phyloP scores from a whole-genome alignment of 331 rosid species.

The Acacia pycnantha region DNA sequence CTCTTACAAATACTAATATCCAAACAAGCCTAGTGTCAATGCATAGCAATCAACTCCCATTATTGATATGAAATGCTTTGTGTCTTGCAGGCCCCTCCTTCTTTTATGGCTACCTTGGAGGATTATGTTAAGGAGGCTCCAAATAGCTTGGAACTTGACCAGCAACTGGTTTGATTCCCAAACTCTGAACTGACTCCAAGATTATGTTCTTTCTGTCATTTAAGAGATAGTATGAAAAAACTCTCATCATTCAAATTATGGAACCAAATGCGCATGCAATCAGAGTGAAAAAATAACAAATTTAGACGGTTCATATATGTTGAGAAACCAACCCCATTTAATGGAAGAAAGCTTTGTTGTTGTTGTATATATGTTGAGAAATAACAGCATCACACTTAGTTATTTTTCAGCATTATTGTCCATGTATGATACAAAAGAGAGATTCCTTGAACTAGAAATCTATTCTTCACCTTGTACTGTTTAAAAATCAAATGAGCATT shows the following conservation, averaged over 20 bases:
- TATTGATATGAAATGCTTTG: conserved; percentile 6
- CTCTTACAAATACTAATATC: background rate
- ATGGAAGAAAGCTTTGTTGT: too few relatives aligned
- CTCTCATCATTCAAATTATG: background rate
- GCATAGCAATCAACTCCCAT: background rate
- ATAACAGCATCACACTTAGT: background rate
- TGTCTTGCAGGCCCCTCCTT: conserved; percentile 71
- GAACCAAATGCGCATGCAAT: background rate
- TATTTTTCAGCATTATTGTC: background rate
- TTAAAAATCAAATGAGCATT: background rate
- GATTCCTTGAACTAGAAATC: background rate
- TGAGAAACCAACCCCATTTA: background rate
- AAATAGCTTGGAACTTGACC: conserved; percentile 29
- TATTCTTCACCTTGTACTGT: background rate
- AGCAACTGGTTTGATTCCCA: conserved; percentile 24
- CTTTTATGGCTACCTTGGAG: conserved; percentile 80
- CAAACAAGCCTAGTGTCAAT: background rate
- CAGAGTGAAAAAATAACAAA: background rate
- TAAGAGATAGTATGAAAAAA: background rate
- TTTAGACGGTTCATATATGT: background rate
- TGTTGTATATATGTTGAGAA: background rate
- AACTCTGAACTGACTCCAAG: background rate
- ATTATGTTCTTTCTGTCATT: background rate
- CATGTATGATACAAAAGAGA: background rate
- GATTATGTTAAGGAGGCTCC: conserved; percentile 89